Conservation (phyloP, 306 rosid species). For the Purshia tridentata region DNA sequence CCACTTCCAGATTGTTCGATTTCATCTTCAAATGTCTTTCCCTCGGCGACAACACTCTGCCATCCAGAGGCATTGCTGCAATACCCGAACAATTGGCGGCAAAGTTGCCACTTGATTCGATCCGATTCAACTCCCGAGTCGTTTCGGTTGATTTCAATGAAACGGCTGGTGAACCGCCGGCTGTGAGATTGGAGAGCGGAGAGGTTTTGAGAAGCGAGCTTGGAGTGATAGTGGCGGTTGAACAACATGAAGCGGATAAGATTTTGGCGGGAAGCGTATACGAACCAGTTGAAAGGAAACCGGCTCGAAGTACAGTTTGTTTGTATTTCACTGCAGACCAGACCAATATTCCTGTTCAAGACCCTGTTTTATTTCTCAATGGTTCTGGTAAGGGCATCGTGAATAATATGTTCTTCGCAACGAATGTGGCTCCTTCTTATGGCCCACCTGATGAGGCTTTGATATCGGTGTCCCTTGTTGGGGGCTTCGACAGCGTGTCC, state of each 20-base stretch:
- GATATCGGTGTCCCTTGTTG: constrained; percentile 65
- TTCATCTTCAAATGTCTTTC: constrained; percentile 90
- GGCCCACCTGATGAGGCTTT: constrained; percentile 63
- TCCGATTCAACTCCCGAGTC: constrained; percentile 50
- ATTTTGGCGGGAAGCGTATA: constrained; percentile 38
- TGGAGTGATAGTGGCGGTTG: constrained; percentile 76
- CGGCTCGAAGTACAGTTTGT: constrained; percentile 73
- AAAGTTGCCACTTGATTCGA: constrained; percentile 51
- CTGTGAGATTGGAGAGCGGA: constrained; percentile 62
- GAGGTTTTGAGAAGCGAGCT: constrained; percentile 53
- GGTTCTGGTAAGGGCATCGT: constrained; percentile 85
- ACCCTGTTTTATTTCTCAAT: constrained; percentile 62
- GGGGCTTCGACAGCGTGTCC: constrained; percentile 36
- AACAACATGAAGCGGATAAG: constrained; percentile 54
- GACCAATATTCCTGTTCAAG: constrained; percentile 43
- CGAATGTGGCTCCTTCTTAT: constrained; percentile 76
- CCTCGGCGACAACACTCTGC: constrained; percentile 83
- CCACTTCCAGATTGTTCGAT: constrained; percentile 70
- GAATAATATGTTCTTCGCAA: constrained; percentile 87
- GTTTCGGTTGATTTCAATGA: constrained; percentile 40
- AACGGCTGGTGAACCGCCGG: constrained; percentile 18
- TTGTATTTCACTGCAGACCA: constrained; percentile 54
- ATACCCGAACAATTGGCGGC: constrained; percentile 70
- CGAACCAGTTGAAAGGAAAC: constrained; percentile 34
- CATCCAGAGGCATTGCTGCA: constrained; percentile 69